Percentiles rank a stretch among this genome's conserved stretches.
These are phyloP conservation scores for Triticum aestivum DNA, from an alignment of 176 grass and related monocot species.

Conservation along the genomic window DNA sequence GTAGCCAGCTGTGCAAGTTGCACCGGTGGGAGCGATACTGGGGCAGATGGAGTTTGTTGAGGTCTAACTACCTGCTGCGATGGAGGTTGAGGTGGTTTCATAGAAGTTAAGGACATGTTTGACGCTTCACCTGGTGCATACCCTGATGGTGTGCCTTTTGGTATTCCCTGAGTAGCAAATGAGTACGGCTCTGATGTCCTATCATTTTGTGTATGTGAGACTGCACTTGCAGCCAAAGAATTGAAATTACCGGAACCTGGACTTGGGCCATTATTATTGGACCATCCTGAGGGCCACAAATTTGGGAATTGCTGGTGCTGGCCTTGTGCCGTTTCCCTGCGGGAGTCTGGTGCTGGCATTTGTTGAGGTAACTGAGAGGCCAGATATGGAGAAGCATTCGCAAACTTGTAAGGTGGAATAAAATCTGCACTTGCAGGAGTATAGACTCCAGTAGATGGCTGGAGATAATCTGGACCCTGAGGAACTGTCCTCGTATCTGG, in stretches of 20 bases:
- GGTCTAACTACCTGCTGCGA: constrained; percentile 30
- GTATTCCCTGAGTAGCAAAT: constrained; percentile 25
- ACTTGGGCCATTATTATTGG: constrained; percentile 35
- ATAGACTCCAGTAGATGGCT: constrained; percentile 28
- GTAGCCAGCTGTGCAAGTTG: constrained; percentile 61
- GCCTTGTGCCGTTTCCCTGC: constrained; percentile 24
- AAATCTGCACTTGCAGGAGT: constrained; percentile 34
- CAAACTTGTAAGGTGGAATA: constrained; percentile 33
- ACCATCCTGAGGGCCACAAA: constrained; percentile 35
- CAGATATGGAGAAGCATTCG: constrained; percentile 39
- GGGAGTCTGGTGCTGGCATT: constrained; percentile 26
- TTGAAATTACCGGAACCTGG: constrained; percentile 32
- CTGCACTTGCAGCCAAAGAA: constrained; percentile 23
- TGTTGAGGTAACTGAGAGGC: constrained; percentile 38
- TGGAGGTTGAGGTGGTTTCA: constrained; percentile 39
- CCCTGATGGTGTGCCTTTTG: constrained; percentile 34
- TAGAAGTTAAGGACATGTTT: constrained; percentile 24
- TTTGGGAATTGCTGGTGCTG: constrained; percentile 36
- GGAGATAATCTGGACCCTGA: constrained; percentile 47
- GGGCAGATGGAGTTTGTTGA: constrained; percentile 42
- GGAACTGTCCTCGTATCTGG: constrained; percentile 46
- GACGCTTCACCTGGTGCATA: constrained; percentile 48
- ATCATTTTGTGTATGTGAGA: constrained; percentile 20
- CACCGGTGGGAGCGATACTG: constrained; percentile 54
- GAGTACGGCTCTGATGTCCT: constrained; percentile 21